Conservation (phyloP, 139 green algal genomes). For the Penium margaritaceum region DNA sequence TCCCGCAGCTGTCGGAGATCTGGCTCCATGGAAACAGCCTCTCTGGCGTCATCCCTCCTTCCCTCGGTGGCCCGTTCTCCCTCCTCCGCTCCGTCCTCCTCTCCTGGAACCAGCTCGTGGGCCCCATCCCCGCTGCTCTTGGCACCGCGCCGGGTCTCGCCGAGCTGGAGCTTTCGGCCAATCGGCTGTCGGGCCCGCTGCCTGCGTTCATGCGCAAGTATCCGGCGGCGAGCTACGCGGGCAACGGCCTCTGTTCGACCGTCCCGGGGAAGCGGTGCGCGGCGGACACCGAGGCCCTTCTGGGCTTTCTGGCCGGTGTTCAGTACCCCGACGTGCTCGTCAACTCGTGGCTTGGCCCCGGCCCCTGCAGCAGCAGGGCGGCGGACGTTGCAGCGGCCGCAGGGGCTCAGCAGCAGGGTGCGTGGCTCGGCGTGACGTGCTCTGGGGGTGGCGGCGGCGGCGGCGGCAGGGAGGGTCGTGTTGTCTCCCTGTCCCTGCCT, state of each 20-base stretch:
- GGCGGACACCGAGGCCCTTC: neutral
- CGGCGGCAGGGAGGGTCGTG: neutral
- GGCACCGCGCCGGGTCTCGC: neutral
- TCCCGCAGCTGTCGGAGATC: neutral
- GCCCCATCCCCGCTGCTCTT: neutral
- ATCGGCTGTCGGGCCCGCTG: neutral
- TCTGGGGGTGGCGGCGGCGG: too few relatives aligned
- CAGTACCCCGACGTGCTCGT: constrained; percentile 1
- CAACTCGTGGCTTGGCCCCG: neutral
- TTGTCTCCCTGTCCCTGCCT: neutral
- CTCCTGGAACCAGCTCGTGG: neutral
- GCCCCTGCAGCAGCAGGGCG: neutral
- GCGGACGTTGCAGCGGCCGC: neutral
- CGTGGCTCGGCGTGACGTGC: neutral
- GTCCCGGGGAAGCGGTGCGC: neutral
- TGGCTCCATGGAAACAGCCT: constrained; percentile 6
- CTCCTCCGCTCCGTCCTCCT: neutral
- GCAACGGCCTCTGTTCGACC: neutral
- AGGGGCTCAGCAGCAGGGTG: neutral
- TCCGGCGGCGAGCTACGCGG: neutral
- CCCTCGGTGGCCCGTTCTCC: neutral
- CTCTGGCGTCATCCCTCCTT: neutral
- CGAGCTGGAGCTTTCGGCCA: neutral
- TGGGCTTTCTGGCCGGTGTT: constrained; percentile 24
- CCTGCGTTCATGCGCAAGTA: constrained; percentile 5